Base-by-base conservation (phyloP, 495 filamentous ascomycete species). In the Ascodesmis nigricans region DNA sequence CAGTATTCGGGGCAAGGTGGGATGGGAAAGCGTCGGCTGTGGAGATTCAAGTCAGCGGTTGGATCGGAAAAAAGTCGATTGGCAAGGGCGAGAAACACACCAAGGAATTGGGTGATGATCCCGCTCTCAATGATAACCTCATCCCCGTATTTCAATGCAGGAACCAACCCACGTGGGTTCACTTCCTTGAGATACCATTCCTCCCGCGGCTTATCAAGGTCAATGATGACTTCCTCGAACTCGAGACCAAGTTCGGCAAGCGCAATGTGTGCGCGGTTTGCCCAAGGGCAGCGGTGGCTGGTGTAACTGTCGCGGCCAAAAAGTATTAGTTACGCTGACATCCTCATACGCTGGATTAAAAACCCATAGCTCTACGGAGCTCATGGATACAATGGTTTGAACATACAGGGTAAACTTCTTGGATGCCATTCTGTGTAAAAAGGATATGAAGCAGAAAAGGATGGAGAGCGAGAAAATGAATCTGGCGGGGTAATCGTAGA, bases 101-200 rank as follows among this genome's bases (percentile, higher is more conserved):
- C 35, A 9, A 91, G 62, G 63, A 81, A 90, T 43, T 74, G 70
- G 2, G 69, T 52, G n/a, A 91, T 66, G 34, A 90, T 69, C 31
- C 53, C 69, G 14, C 64, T 71, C 54, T 91, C 81, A 31, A 65
- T 67, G 54, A 91, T 65, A 53, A 84, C 73, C 25, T 66, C 53
- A 45, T 69, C 72, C 40, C 73, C 64, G 57, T 78, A 75, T 21
- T 65, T 66, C 15, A 91, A 46, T 0, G 66, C 57, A 17, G 81
- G 81, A 24, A 91, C 79, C 10, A 81, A 65, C 18, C 81, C 81
- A 29, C 78, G 70, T 47, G 78, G 81, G 57, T 91, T 92, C 51
- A 92, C 58, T 31, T 76, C 61, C 23, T 25, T 6, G 3, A 90
- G 66, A 53, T 90, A 91, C 64, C 78, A 82, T n/a, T 67, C 59